Conservation (phyloP, 345 rosid species). For the Boechera retrofracta region DNA sequence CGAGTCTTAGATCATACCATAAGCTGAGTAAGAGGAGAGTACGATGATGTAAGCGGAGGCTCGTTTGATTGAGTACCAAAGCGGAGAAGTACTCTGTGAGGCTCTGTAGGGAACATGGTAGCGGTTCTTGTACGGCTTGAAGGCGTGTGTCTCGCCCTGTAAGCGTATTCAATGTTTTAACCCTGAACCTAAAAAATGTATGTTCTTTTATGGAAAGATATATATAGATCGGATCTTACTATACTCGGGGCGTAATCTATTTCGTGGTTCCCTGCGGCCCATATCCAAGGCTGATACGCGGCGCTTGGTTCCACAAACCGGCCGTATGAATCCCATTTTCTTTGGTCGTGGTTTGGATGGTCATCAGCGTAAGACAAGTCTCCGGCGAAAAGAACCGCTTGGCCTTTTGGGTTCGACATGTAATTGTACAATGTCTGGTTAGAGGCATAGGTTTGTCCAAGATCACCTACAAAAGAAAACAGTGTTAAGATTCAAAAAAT, state of each 20-base stretch:
- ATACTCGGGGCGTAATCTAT: constrained; percentile 43
- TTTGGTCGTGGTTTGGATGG: constrained; percentile 50
- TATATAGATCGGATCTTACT: constrained; percentile 40
- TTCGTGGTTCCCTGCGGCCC: constrained; percentile 62
- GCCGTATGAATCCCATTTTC: constrained; percentile 58
- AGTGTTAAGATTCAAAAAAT: neutral
- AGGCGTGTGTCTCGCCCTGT: constrained; percentile 51
- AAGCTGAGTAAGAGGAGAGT: constrained; percentile 57
- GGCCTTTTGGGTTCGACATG: constrained; percentile 56
- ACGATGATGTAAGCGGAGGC: constrained; percentile 56
- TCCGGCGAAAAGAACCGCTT: constrained; percentile 54
- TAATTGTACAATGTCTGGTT: constrained; percentile 54
- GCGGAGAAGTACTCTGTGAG: constrained; percentile 50
- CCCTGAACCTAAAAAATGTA: neutral
- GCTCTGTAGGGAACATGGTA: constrained; percentile 51
- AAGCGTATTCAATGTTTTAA: neutral
- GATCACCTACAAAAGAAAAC: constrained; percentile 46
- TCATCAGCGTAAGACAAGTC: constrained; percentile 59
- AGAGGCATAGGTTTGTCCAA: constrained; percentile 60
- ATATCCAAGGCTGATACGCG: constrained; percentile 60
- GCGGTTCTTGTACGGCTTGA: constrained; percentile 50
- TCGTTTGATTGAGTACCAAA: constrained; percentile 62
- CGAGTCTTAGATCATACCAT: constrained; percentile 36
- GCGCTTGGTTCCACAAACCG: constrained; percentile 52
- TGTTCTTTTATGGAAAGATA: neutral